Conservation (phyloP, 2,329 filamentous ascomycete species). For the Aspergillus sp. region DNA sequence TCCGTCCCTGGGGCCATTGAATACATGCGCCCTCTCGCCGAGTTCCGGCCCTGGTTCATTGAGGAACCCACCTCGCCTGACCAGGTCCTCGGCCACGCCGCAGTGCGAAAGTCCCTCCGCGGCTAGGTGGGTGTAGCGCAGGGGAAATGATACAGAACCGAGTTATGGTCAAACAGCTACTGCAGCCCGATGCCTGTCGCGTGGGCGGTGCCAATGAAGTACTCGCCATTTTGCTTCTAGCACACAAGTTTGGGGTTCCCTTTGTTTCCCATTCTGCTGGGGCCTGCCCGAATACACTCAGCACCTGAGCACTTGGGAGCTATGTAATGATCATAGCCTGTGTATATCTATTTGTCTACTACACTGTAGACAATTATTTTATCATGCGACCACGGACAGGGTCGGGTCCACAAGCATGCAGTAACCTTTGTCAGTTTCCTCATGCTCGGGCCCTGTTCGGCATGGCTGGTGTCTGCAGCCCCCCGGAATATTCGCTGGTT, state of each 20-base stretch:
- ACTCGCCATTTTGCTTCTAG: conserved; percentile 78
- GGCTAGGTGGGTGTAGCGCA: conserved; percentile 74
- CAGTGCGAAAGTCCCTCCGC: conserved; percentile 60
- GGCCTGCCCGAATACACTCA: conserved; percentile 89
- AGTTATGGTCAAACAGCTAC: conserved; percentile 86
- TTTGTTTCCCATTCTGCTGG: conserved; percentile 85
- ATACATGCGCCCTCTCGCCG: conserved; percentile 72
- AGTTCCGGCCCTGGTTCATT: conserved; percentile 81
- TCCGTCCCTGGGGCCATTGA: conserved; percentile 79
- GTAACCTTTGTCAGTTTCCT: no score
- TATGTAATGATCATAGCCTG: not conserved
- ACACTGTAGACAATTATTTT: no score
- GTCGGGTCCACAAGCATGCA: no score
- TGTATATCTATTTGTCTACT: no score
- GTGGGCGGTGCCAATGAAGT: conserved; percentile 88
- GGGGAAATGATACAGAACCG: conserved; percentile 96
- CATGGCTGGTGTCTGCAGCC: no score
- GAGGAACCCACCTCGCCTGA: conserved; percentile 89
- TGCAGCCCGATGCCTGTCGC: conserved; percentile 84
- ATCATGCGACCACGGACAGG: no score
- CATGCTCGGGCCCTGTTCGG: no score
- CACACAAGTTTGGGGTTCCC: conserved; percentile 59
- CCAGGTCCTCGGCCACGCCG: conserved; percentile 80
- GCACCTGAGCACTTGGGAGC: conserved; percentile 81
- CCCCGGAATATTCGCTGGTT: not conserved